Conservation (phyloP, 345 rosid species). For the Lepidium didymum region DNA sequence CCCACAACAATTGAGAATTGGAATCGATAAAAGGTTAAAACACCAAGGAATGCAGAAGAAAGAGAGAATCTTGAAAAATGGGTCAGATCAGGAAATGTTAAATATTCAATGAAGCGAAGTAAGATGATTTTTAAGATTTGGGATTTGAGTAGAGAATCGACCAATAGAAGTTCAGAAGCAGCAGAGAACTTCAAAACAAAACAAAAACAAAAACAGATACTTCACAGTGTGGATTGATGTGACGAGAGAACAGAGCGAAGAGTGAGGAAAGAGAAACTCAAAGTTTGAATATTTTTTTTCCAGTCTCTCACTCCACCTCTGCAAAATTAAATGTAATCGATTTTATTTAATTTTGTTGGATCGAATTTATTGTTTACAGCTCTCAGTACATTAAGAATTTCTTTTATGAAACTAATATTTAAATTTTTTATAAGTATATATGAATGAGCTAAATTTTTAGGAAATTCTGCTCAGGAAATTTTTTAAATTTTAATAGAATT, state of each 20-base stretch:
- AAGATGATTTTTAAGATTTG: background rate
- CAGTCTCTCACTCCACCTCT: constrained; percentile 21
- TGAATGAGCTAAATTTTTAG: background rate
- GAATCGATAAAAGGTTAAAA: background rate
- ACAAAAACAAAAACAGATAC: background rate
- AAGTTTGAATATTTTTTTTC: constrained; percentile 23
- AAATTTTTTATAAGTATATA: background rate
- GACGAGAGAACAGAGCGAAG: constrained; percentile 12
- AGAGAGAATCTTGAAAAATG: constrained; percentile 21
- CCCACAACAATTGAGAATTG: constrained; percentile 3
- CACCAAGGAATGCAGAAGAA: constrained; percentile 16
- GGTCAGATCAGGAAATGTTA: constrained; percentile 20
- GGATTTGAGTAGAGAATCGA: constrained; percentile 4
- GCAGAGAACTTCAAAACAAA: background rate
- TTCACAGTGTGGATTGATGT: constrained; percentile 26
- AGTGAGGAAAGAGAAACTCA: constrained; percentile 1
- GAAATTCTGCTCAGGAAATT: no score
- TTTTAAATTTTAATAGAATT: no score
- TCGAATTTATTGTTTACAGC: constrained; percentile 15
- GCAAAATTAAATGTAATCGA: background rate
- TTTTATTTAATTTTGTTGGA: background rate
- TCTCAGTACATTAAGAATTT: background rate
- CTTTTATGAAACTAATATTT: background rate
- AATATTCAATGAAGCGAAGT: background rate
- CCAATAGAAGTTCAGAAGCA: constrained; percentile 5